Percentiles rank a stretch among this genome's conserved stretches.
These are phyloP conservation scores for Xylaria sp. DNA, from an alignment of 2,329 filamentous ascomycete species.

Conservation along the genomic window DNA sequence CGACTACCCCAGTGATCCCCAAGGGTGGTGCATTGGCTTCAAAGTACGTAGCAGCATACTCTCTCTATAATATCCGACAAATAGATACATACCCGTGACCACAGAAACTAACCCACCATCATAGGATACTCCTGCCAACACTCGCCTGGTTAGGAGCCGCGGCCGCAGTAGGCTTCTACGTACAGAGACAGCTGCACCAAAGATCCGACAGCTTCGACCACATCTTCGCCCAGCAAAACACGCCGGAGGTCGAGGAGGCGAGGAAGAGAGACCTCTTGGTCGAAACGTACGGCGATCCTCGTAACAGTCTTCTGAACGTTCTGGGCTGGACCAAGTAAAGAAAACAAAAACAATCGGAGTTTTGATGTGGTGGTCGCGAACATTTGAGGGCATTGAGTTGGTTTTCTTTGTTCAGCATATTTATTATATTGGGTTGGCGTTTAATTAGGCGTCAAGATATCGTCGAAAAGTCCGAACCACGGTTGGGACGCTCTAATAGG, in stretches of 20 bases:
- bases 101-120: slow-evolving; percentile 12
- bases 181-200: slow-evolving; percentile 41
- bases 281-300: slow-evolving; percentile 48
- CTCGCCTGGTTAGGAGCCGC: slow-evolving; percentile 37
- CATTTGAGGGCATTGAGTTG: not conserved
- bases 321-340: slow-evolving; percentile 47
- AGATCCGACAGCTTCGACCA: slow-evolving; percentile 43
- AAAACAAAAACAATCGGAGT: not conserved
- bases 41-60: slow-evolving; percentile 38
- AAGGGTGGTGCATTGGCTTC: slow-evolving; percentile 40
- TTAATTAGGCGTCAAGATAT: slow-evolving; percentile 7
- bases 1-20: slow-evolving; percentile 20
- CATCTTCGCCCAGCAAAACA: slow-evolving; percentile 51
- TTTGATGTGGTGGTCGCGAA: not conserved
- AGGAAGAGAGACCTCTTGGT: slow-evolving; percentile 43
- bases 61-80: not conserved
- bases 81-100: not conserved
- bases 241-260: slow-evolving; percentile 47
- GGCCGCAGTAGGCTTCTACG: slow-evolving; percentile 43
- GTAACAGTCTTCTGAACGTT: slow-evolving; percentile 48
- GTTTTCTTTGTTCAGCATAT: slow-evolving; percentile 28
- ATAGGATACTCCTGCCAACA: slow-evolving; percentile 26
- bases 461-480: not conserved
- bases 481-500: slow-evolving; percentile 4
- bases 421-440: slow-evolving; percentile 18